These are phyloP conservation scores for Aspergillus neoniger DNA, from an alignment of 2,329 filamentous ascomycete species.

Conservation along the genomic window DNA sequence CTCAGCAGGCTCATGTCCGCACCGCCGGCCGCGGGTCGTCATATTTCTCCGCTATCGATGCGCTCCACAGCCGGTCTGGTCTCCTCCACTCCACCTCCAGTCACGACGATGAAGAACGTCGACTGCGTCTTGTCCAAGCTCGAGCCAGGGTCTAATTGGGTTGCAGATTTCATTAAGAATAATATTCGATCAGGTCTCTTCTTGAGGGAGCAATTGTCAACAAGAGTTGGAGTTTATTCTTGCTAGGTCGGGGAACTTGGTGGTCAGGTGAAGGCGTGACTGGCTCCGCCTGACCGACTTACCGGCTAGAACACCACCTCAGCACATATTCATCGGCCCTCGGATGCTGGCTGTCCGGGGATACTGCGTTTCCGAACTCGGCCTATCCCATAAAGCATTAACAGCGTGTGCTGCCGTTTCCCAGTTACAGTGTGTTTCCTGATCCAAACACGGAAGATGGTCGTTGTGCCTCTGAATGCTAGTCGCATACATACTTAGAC, in stretches of 20 bases:
- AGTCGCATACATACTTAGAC: background rate
- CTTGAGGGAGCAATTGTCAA: background rate
- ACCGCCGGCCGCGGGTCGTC: constrained; percentile 37
- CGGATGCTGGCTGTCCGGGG: constrained; percentile 3
- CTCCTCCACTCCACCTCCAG: constrained; percentile 29
- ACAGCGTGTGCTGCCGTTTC: background rate
- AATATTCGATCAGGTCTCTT: background rate
- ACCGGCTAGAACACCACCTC: background rate
- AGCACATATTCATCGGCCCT: background rate
- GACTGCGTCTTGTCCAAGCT: constrained; percentile 43
- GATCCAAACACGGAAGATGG: background rate
- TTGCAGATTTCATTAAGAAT: background rate
- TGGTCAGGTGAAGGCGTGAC: background rate
- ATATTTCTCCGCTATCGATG: constrained; percentile 30
- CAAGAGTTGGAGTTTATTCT: background rate
- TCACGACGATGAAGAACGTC: constrained; percentile 42
- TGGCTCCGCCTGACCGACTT: constrained; percentile 1
- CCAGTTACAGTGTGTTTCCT: background rate
- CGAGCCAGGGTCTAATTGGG: constrained; percentile 33
- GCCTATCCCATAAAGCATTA: background rate
- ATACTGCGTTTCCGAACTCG: background rate
- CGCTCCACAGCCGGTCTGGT: constrained; percentile 26
- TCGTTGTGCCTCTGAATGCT: background rate
- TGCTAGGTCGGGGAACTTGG: background rate
- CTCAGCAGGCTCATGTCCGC: constrained; percentile 43